Conservation (phyloP, 1,139 yeast genomes). For the Suhomyces kunorum region DNA sequence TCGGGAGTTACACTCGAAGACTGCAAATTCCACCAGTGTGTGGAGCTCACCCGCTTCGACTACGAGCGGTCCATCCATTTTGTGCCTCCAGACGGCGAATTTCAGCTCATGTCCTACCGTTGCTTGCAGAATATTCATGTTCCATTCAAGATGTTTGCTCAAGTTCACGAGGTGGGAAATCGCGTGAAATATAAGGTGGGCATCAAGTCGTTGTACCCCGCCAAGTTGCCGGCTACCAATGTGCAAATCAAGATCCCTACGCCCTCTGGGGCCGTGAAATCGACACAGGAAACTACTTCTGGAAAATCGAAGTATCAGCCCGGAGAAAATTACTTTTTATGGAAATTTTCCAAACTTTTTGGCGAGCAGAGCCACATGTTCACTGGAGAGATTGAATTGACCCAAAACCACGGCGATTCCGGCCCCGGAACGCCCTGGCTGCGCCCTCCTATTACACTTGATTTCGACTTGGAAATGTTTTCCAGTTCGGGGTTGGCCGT, state of each 20-base stretch:
- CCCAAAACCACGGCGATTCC: conserved; percentile 21
- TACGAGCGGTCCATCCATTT: conserved; percentile 67
- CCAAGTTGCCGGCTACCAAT: conserved; percentile 64
- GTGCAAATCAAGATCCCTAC: conserved; percentile 69
- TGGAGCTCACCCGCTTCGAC: conserved; percentile 68
- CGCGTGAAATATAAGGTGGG: conserved; percentile 59
- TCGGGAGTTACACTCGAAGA: conserved; percentile 65
- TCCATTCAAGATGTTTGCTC: conserved; percentile 74
- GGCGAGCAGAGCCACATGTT: conserved; percentile 67
- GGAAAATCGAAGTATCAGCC: conserved; percentile 74
- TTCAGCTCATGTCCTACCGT: conserved; percentile 81
- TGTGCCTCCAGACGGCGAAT: conserved; percentile 90
- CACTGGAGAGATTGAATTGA: conserved; percentile 50
- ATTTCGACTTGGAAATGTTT: conserved; percentile 73
- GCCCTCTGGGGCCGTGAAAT: conserved; percentile 61
- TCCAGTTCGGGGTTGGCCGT: conserved; percentile 79
- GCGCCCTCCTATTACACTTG: conserved; percentile 75
- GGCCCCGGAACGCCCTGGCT: conserved; percentile 50
- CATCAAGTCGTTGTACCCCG: conserved; percentile 62
- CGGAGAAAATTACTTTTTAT: conserved; percentile 61
- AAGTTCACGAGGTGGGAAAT: conserved; percentile 54
- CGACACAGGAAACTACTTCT: conserved; percentile 49
- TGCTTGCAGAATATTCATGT: conserved; percentile 54
- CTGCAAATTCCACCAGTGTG: conserved; percentile 89
- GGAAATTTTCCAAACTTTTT: conserved; percentile 70